Conservation (phyloP, 176 grass and related monocot genomes). For the Phyllostachys edulis region DNA sequence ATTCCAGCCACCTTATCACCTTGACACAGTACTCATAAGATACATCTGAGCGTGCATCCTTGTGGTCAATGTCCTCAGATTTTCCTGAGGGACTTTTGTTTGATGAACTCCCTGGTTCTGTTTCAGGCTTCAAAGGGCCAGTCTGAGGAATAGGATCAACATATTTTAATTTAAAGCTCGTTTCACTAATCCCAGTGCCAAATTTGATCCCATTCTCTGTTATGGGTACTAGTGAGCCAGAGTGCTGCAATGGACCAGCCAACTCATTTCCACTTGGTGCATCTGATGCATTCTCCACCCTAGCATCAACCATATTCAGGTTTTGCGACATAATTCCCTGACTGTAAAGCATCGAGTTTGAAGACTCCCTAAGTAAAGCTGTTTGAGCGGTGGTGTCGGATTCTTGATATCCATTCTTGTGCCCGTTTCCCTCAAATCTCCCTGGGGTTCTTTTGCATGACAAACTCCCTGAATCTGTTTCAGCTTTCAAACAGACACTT, state of each 20-base stretch:
- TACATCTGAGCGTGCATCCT: neutral
- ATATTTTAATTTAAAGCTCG: neutral
- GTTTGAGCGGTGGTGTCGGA: neutral
- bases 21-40: constrained; percentile 49
- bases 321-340: neutral
- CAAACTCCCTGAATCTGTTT: constrained; percentile 49
- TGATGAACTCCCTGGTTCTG: constrained; percentile 29
- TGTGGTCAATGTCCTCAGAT: neutral
- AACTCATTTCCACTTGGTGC: neutral
- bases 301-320: neutral
- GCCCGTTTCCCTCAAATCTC: neutral
- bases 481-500: constrained; percentile 26
- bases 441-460: constrained; percentile 42
- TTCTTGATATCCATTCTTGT: constrained; percentile 35
- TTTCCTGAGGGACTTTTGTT: constrained; percentile 26
- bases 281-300: neutral
- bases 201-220: constrained; percentile 9
- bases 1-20: constrained; percentile 48
- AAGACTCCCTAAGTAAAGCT: neutral
- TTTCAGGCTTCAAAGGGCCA: constrained; percentile 21
- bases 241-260: neutral
- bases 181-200: constrained; percentile 15
- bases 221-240: neutral
- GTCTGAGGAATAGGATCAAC: neutral
- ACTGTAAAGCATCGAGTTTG: neutral